phyloP scores from a whole-genome alignment of 2,329 filamentous ascomycete genomes.

The Teratosphaeria viscida region DNA sequence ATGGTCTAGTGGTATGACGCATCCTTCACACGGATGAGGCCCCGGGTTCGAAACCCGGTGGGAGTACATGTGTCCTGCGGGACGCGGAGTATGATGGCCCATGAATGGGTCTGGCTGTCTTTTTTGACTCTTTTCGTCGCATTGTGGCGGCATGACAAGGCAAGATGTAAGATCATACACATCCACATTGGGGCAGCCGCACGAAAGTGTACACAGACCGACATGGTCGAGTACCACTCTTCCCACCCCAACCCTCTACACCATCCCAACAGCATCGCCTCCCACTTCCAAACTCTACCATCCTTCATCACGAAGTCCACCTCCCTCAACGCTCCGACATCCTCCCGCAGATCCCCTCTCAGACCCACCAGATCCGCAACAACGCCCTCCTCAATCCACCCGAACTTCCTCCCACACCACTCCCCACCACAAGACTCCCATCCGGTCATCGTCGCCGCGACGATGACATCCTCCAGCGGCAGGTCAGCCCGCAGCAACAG shows the following conservation, averaged over 20 bases:
- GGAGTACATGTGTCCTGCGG: neutral
- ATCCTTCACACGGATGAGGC: conserved; percentile 19
- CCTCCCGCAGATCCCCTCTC: conserved; percentile 33
- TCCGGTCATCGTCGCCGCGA: conserved; percentile 41
- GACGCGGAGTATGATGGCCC: neutral
- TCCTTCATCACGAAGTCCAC: conserved; percentile 51
- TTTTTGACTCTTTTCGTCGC: neutral
- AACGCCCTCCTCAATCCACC: conserved; percentile 40
- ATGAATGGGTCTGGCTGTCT: neutral
- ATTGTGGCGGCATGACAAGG: neutral
- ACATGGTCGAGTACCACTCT: too few species aligned
- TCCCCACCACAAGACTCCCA: conserved; percentile 48
- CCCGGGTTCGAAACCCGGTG: conserved; percentile 16
- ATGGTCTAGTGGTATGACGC: conserved; percentile 23
- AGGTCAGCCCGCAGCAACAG: conserved; percentile 44
- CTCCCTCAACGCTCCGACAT: conserved; percentile 34
- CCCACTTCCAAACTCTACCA: conserved; percentile 39
- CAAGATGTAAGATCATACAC: too few species aligned
- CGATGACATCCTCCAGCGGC: conserved; percentile 40
- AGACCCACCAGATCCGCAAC: conserved; percentile 45
- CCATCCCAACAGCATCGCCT: conserved; percentile 16
- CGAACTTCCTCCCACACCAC: conserved; percentile 42
- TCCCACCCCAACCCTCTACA: neutral
- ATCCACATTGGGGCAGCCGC: too few species aligned
- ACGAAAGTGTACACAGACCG: too few species aligned